These are phyloP conservation scores for Arthrobotrys sinensis DNA, from an alignment of 2,329 filamentous ascomycete species.

Conservation along the genomic window DNA sequence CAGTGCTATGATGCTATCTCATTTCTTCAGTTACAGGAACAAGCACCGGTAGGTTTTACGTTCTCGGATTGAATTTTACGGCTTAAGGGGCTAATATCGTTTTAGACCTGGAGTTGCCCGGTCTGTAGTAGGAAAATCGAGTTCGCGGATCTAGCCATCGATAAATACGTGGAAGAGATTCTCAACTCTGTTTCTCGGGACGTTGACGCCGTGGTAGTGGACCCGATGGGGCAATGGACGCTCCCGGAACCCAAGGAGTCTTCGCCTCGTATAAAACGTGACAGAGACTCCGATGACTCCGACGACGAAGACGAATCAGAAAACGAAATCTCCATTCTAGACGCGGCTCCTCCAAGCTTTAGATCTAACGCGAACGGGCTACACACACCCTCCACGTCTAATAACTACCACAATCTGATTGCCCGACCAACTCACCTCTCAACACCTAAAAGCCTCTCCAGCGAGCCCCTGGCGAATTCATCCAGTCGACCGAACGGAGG, in stretches of 20 bases:
- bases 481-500: constrained; percentile 42
- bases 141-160: constrained; percentile 86
- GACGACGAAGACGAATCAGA: constrained; percentile 56
- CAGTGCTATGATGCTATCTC: constrained; percentile 95
- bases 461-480: constrained; percentile 49
- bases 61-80: neutral
- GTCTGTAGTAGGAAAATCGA: constrained; percentile 88
- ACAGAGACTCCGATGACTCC: constrained; percentile 31
- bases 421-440: constrained; percentile 27
- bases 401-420: constrained; percentile 32
- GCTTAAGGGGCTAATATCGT: neutral
- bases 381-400: constrained; percentile 49
- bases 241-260: constrained; percentile 65
- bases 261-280: constrained; percentile 49
- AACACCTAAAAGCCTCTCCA: constrained; percentile 66
- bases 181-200: constrained; percentile 79
- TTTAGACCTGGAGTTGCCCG: constrained; percentile 88
- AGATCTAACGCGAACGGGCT: constrained; percentile 65
- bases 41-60: constrained; percentile 75
- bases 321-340: constrained; percentile 59
- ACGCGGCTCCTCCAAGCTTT: constrained; percentile 55
- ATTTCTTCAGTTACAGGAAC: constrained; percentile 93
- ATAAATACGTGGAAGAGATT: constrained; percentile 94
- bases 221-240: constrained; percentile 87
- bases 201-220: constrained; percentile 88